Evolutionary conservation across 495 filamentous ascomycete species (phyloP).

Genomic region (Neurospora sp.): DNA sequence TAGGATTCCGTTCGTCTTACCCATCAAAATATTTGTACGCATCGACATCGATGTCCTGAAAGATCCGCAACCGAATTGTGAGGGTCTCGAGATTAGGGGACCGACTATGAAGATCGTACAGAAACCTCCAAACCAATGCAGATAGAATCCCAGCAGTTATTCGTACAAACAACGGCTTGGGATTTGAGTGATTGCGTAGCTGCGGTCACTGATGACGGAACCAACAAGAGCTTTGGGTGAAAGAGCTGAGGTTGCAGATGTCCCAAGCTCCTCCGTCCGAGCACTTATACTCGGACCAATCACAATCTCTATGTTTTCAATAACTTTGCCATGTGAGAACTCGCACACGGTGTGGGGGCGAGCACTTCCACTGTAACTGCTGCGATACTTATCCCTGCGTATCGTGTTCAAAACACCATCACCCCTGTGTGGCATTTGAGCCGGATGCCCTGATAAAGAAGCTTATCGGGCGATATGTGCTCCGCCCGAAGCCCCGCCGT

Average conservation of each 20-base stretch:
- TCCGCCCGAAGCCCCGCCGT: background rate
- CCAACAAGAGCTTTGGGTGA: background rate
- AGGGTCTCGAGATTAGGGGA: no score
- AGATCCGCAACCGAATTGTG: background rate
- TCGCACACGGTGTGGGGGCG: background rate
- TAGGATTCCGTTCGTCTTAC: background rate
- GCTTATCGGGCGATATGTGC: background rate
- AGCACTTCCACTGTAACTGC: background rate
- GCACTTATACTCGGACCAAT: background rate
- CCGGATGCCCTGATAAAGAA: background rate
- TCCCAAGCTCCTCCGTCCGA: background rate
- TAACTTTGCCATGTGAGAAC: background rate
- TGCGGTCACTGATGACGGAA: slow-evolving; percentile 14
- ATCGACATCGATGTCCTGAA: background rate
- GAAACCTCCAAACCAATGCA: background rate
- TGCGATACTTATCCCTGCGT: background rate
- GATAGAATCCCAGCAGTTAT: background rate
- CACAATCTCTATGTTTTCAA: background rate
- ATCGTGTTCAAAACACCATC: background rate
- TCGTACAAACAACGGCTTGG: background rate
- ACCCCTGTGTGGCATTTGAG: background rate
- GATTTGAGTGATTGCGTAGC: slow-evolving; percentile 8
- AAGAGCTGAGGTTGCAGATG: background rate
- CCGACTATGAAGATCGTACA: background rate
- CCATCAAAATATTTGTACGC: background rate